Conservation (phyloP, 2,329 filamentous ascomycete species). For the Aphanocladium album region DNA sequence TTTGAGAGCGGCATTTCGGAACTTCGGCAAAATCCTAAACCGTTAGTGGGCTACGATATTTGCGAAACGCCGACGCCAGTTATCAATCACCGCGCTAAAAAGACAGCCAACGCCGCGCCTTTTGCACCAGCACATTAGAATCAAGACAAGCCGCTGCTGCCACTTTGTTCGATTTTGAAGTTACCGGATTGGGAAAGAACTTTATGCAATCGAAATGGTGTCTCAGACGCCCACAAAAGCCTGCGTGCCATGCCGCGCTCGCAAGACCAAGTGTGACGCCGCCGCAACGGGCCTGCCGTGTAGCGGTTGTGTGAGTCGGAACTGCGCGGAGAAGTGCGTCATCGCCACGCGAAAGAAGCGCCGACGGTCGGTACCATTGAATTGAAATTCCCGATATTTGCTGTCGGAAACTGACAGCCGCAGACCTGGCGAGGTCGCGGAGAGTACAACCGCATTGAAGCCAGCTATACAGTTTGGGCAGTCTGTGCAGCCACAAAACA, state of each 20-base stretch:
- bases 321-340: neutral
- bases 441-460: neutral
- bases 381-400: neutral
- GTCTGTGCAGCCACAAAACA: neutral
- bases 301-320: slow-evolving; percentile 6
- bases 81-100: neutral
- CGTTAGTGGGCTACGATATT: neutral
- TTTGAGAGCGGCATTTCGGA: neutral
- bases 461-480: too few species aligned
- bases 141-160: too few species aligned
- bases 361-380: neutral
- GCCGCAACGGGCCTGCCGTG: slow-evolving; percentile 1
- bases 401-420: too few species aligned
- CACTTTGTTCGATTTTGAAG: neutral
- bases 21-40: neutral
- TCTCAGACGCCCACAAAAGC: neutral
- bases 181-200: neutral
- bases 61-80: neutral
- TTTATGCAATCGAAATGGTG: neutral
- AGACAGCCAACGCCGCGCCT: neutral
- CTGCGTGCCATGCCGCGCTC: slow-evolving; percentile 3
- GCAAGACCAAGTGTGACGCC: slow-evolving; percentile 10
- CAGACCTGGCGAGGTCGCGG: neutral
- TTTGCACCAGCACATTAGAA: neutral
- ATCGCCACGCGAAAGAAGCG: neutral